Evolutionary conservation across 306 rosid genomes (phyloP), one percentile per base, ranked within the genome.

Genomic region (Fragaria nilgerrensis): DNA sequence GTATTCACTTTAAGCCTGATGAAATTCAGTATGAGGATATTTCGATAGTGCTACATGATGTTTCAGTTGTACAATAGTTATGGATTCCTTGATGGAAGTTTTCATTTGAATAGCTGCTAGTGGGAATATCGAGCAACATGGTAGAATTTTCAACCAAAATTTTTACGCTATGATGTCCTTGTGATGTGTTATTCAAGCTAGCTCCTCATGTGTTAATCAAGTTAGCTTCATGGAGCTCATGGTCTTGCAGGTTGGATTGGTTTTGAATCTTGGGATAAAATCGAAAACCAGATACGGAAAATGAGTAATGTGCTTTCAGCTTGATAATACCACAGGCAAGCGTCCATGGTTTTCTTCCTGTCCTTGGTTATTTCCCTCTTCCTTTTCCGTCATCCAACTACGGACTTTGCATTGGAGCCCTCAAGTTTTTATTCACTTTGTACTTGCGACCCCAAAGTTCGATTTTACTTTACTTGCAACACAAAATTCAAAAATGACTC

Each of bases 291-390:
- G 48, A 27, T 15, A 49, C 45, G 45, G 9, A n/a, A 66, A 44
- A 15, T 5, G n/a, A 15, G 12, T 32, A 63, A 63, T 4, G 0
- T 23, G 56, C 59, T 44, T 45, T 29, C 59, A 37, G 14, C 11
- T 48, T 37, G 12, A 20, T 3, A 36, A 78, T 4, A 70, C 81
- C 76, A 15, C 43, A 8, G 52, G 50, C 76, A 5, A 68, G 50
- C 68, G 50, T 78, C 76, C 77, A 61, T 5, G 0, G 77, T 47
- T 78, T 63, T 63, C n/a, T 25, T 59, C 23, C 9, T 19, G 58
- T 52, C 58, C 58, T 19, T 2, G 56, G 62, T n/a, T 7, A 7
- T 52, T 10, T 61, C 22, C 37, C 67, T 61, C 14, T 5, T 63
- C 20, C 9, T 63, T 32, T 61, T 71, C 34, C 17, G 67, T 48